Base-by-base conservation (phyloP, 2,329 filamentous ascomycete species). In the Aureobasidium sp. region DNA sequence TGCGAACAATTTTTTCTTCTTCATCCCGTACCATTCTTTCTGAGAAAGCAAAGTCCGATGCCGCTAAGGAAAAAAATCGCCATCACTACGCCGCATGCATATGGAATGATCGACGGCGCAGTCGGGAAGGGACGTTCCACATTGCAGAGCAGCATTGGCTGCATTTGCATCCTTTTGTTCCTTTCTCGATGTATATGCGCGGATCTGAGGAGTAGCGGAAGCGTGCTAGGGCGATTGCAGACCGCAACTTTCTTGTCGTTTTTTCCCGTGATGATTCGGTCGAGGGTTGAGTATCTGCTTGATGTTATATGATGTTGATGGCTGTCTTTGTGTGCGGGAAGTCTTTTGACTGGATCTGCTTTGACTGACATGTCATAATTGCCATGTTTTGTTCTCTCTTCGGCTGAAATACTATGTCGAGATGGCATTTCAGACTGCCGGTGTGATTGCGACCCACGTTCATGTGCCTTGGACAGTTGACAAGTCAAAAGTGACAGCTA, bases 81-180 rank as follows among this genome's bases (percentile, higher is more conserved):
- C 41, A 32, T 44, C n/a, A 11, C n/a, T 32, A 44, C 27, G 17
- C n/a, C 34, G 41, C 41, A 45, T 45, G 41, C 41, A 45, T 45
- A 34, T 10, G 34, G 14, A 29, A 45, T 45, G 27, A 29, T 32
- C 41, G 29, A 34, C 27, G 27, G 32, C 34, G 41, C 41, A 45
- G 41, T 45, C 41, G 41, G 41, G 41, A 34, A 22, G 27, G 41
- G 22, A 45, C 41, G 29, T 45, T 34, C 41, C 41, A 45, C 41
- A 45, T 45, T 45, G 41, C 29, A 29, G 27, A 45, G 41, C 17
- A 16, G 27, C 17, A 29, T n/a, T n/a, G n/a, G n/a, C 40, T 44
- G 25, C 25, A 21, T 11, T 14, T 14, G 8, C 16, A n/a, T 42
- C 3, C 30, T 17, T 6, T 6, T 10, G 22, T 16, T 14, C 11